These are phyloP conservation scores for Plectosphaerella plurivora DNA, from an alignment of 2,329 filamentous ascomycete species.

Conservation along the genomic window DNA sequence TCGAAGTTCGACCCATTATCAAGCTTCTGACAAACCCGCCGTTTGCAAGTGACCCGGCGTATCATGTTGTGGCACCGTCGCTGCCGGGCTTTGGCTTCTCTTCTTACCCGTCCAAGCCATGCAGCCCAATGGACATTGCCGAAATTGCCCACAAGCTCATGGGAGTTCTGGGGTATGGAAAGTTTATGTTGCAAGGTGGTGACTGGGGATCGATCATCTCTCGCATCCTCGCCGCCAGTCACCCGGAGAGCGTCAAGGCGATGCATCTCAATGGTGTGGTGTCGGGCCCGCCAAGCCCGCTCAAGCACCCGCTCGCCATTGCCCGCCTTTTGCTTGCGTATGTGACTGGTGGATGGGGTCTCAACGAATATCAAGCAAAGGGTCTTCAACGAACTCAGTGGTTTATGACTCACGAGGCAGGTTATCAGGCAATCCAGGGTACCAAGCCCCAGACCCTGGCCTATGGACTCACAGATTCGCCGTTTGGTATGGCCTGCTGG, in stretches of 20 bases:
- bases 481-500: neutral
- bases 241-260: neutral
- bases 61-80: constrained; percentile 41
- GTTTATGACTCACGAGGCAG: neutral
- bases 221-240: neutral
- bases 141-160: neutral
- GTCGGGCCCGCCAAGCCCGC: neutral
- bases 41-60: constrained; percentile 25
- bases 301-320: neutral
- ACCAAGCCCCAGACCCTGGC: neutral
- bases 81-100: constrained; percentile 41
- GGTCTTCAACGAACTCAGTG: neutral
- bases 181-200: neutral
- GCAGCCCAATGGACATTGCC: neutral
- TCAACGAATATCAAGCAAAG: neutral
- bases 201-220: neutral
- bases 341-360: neutral
- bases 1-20: constrained; percentile 34
- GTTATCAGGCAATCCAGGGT: neutral
- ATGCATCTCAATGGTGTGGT: neutral
- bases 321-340: neutral
- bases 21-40: constrained; percentile 22
- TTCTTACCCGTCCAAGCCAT: neutral
- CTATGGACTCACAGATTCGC: neutral
- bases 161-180: neutral